phyloP scores from a whole-genome alignment of 495 filamentous ascomycete genomes.

The Penicillium chermesinum region DNA sequence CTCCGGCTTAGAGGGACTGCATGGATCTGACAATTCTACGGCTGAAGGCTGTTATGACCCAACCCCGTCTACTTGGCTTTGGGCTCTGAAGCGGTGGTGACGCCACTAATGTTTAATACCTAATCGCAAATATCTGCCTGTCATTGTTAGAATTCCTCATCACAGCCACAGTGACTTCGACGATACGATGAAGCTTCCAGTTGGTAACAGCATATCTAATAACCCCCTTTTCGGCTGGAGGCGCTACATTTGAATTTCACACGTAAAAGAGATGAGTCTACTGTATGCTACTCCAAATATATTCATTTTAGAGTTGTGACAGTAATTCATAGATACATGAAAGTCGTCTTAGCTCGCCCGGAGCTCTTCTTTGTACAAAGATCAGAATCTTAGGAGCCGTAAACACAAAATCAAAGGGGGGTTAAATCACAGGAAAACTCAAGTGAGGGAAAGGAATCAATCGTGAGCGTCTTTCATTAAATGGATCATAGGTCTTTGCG shows the following conservation, averaged over 20 bases:
- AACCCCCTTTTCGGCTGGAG: neutral
- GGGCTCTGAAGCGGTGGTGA: neutral
- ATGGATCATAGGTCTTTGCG: constrained; percentile 37
- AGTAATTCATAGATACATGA: neutral
- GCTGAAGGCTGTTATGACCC: too few relatives aligned
- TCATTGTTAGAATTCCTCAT: too few relatives aligned
- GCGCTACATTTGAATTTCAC: neutral
- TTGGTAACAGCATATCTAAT: neutral
- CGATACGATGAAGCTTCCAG: too few relatives aligned
- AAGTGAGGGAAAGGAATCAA: neutral
- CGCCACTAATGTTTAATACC: neutral
- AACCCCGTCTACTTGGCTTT: too few relatives aligned
- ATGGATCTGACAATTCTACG: too few relatives aligned
- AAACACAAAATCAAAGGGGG: neutral
- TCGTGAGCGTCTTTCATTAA: too few relatives aligned
- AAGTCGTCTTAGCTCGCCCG: neutral
- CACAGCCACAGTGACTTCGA: too few relatives aligned
- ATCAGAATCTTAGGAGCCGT: neutral
- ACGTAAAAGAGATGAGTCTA: too few relatives aligned
- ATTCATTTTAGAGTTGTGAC: too few relatives aligned
- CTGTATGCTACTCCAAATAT: too few relatives aligned
- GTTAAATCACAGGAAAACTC: neutral
- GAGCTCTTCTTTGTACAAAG: neutral
- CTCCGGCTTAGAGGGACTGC: neutral
- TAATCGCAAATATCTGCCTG: too few relatives aligned